phyloP scores from a whole-genome alignment of 306 rosid species.

The Trifolium pratense region DNA sequence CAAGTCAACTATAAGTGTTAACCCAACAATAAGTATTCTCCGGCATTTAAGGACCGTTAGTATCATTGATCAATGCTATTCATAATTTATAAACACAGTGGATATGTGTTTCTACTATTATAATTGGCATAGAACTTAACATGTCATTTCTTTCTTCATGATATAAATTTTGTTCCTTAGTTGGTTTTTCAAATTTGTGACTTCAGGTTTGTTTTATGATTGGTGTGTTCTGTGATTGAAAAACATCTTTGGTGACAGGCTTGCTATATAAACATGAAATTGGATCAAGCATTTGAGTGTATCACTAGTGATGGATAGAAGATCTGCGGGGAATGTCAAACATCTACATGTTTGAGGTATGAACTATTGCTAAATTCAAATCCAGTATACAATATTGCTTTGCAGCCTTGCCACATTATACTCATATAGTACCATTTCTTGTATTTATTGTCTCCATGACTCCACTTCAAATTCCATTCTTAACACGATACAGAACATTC shows the following conservation, averaged over 20 bases:
- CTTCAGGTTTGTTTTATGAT: background rate
- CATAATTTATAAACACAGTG: constrained; percentile 3
- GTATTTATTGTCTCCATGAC: background rate
- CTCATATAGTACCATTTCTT: background rate
- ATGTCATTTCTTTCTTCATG: background rate
- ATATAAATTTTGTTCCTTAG: constrained; percentile 2
- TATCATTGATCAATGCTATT: constrained; percentile 1
- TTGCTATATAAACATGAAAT: constrained; percentile 46
- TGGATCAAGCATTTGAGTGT: constrained; percentile 51
- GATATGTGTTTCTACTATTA: background rate
- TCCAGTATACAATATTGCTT: constrained; percentile 12
- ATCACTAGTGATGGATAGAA: constrained; percentile 60
- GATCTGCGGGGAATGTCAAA: constrained; percentile 60
- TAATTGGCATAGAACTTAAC: background rate
- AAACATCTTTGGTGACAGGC: constrained; percentile 40
- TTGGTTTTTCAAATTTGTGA: constrained; percentile 20
- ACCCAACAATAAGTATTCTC: background rate
- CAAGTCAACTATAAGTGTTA: background rate
- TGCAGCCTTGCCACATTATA: constrained; percentile 29
- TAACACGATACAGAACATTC: background rate
- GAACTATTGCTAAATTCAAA: constrained; percentile 18
- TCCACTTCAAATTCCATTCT: constrained; percentile 17
- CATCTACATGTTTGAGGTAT: constrained; percentile 65
- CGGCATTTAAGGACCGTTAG: background rate
- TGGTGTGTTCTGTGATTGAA: constrained; percentile 40